Evolutionary conservation across 2,329 filamentous ascomycete genomes (phyloP), one percentile per base, ranked within the genome.

Genomic region (Pyrenophora graminea): DNA sequence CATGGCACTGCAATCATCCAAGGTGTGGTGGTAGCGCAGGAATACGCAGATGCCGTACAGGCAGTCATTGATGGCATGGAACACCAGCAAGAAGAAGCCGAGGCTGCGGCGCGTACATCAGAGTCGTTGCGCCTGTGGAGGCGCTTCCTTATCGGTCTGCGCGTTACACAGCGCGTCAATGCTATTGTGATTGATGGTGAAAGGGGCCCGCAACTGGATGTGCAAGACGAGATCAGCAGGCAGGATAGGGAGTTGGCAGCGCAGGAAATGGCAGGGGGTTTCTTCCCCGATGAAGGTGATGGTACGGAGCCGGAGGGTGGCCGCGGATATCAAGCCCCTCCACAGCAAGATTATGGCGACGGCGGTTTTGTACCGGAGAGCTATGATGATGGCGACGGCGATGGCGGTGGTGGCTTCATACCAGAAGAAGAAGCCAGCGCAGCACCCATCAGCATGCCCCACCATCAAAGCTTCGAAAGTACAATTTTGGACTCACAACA

Each of bases 1-100:
- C 86, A 90, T 48, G 93, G 93, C 13, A 97, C 91, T 2, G 91
- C 94, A 1, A 82, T 97, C 2, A 75, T 94, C 2, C 82, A 84
- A 32, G 94, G 94, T 2, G 82, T 88, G 1, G 85, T 99, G 0
- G 85, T 96, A 1, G 87, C 91, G 0, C 69, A 74, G 13, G 88
- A 93, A 68, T 84, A 86, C 54, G 80, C 78, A 6, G 89, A 92
- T 48, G 91, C 88, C 0, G 80, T 97, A 0, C 76, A 82, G 50
- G 85, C 84, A 4, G 86, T 90, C 0, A 80, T 96, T 15, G 77
- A 78, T 10, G 88, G 85, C 0, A 75, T 97, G 39, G 79, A 83
- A 27, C 83, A 91, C 51, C 78, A 89, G 55, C 81, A 84, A 55
- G 80, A 81, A 17, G 81, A 88, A 64, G 77, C 82, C 15, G 85